A percentile compares a stretch with the other conserved stretches of the same genome.
phyloP scores from a whole-genome alignment of 257 asterid species.

The Linderniella brevidens region DNA sequence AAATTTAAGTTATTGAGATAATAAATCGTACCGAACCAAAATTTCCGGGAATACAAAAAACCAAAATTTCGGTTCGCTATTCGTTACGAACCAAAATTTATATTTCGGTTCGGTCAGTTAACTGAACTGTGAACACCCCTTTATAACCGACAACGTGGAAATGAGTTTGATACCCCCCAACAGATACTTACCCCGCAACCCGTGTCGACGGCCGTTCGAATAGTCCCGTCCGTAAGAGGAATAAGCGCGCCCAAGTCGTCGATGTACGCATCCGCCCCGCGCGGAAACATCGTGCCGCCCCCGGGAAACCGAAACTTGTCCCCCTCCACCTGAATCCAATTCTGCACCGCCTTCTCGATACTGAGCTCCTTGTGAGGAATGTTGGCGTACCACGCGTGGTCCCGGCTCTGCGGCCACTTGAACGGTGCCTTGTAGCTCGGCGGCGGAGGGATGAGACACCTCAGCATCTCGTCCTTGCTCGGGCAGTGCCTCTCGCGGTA shows the following conservation, averaged over 20 bases:
- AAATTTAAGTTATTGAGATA: no score
- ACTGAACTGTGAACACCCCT: no score
- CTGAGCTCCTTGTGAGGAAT: slow-evolving; percentile 88
- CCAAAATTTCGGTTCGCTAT: no score
- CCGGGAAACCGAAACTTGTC: slow-evolving; percentile 84
- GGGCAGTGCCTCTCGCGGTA: slow-evolving; percentile 94
- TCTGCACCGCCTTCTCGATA: slow-evolving; percentile 79
- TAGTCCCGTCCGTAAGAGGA: slow-evolving; percentile 47
- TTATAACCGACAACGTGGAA: no score
- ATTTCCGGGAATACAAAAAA: no score
- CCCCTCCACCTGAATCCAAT: slow-evolving; percentile 86
- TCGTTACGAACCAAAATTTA: no score
- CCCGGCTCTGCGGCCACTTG: slow-evolving; percentile 92
- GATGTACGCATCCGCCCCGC: slow-evolving; percentile 82
- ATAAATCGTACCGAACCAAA: no score
- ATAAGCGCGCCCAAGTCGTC: slow-evolving; percentile 58
- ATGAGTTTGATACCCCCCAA: no score
- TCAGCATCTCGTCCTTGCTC: slow-evolving; percentile 44
- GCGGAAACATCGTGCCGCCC: slow-evolving; percentile 87
- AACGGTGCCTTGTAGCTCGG: slow-evolving; percentile 69
- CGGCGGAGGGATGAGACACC: slow-evolving; percentile 84
- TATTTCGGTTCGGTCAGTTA: no score
- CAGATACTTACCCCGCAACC: slow-evolving; percentile 70
- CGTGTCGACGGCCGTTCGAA: slow-evolving; percentile 79
- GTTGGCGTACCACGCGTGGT: slow-evolving; percentile 67